These are phyloP conservation scores for Candida tropicalis DNA, from an alignment of 1,139 yeast species.

Conservation along the genomic window DNA sequence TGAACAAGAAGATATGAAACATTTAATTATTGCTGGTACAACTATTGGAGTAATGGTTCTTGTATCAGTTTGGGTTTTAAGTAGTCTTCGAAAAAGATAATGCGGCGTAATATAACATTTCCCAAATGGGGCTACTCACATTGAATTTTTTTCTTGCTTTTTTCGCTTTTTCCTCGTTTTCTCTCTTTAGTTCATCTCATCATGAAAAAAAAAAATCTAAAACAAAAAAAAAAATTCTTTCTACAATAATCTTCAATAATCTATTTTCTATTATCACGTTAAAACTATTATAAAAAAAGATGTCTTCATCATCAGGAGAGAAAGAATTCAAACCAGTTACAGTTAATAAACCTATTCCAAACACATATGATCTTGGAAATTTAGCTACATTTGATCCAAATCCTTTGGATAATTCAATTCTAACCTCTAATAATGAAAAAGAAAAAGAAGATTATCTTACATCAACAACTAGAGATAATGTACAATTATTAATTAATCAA, in stretches of 20 bases:
- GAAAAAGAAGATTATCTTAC: constrained; percentile 67
- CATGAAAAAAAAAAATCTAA: constrained; percentile 4
- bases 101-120: background rate
- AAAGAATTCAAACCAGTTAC: constrained; percentile 65
- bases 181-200: constrained; percentile 11
- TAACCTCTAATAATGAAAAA: constrained; percentile 52
- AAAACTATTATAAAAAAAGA: no score
- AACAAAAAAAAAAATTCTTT: constrained; percentile 3
- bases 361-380: constrained; percentile 82
- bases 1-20: constrained; percentile 47
- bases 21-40: constrained; percentile 61
- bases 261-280: background rate
- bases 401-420: constrained; percentile 67
- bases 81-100: constrained; percentile 31
- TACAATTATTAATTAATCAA: constrained; percentile 88
- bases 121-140: background rate
- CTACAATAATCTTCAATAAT: background rate
- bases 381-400: constrained; percentile 84
- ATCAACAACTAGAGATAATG: constrained; percentile 85
- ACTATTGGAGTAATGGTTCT: constrained; percentile 65
- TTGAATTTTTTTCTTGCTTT: background rate
- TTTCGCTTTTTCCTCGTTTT: constrained; percentile 1
- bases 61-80: constrained; percentile 63
- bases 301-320: constrained; percentile 28
- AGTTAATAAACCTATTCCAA: constrained; percentile 88